Conservation (phyloP, 768 basidiomycete genomes). For the Boletus coccyginus region DNA sequence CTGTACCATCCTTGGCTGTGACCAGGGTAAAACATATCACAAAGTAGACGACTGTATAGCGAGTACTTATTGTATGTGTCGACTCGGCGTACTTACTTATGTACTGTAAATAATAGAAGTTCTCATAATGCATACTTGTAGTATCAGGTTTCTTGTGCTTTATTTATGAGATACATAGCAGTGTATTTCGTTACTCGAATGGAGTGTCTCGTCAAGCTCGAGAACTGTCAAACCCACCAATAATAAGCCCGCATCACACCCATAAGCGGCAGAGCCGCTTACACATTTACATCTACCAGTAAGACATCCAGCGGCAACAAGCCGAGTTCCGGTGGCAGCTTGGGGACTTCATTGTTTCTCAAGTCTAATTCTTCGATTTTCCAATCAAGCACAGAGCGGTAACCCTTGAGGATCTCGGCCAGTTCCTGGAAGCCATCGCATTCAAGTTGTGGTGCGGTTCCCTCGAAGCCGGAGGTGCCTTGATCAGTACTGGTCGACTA, state of each 20-base stretch:
- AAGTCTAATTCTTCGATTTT: conserved; percentile 80
- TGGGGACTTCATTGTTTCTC: conserved; percentile 76
- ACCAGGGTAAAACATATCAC: no score
- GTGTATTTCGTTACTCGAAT: no score
- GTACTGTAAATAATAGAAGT: background rate
- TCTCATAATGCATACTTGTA: no score
- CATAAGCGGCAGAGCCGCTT: conserved; percentile 30
- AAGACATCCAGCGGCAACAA: conserved; percentile 76
- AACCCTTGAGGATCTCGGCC: conserved; percentile 63
- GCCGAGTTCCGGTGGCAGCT: conserved; percentile 67
- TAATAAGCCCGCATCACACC: background rate
- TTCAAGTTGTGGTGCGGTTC: conserved; percentile 61
- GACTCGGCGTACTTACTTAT: no score
- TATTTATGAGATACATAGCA: no score
- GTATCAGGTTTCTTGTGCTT: no score
- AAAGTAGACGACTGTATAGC: no score
- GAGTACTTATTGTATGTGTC: no score
- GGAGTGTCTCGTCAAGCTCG: conserved; percentile 29
- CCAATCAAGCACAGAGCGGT: conserved; percentile 63
- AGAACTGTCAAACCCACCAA: conserved; percentile 46
- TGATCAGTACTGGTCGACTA: conserved; percentile 50
- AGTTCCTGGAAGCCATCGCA: conserved; percentile 50
- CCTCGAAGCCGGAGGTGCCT: conserved; percentile 64
- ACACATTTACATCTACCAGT: conserved; percentile 83
- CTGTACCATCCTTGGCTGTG: no score